phyloP scores from a whole-genome alignment of 2,329 filamentous ascomycete species.

The Penicillium carneum region DNA sequence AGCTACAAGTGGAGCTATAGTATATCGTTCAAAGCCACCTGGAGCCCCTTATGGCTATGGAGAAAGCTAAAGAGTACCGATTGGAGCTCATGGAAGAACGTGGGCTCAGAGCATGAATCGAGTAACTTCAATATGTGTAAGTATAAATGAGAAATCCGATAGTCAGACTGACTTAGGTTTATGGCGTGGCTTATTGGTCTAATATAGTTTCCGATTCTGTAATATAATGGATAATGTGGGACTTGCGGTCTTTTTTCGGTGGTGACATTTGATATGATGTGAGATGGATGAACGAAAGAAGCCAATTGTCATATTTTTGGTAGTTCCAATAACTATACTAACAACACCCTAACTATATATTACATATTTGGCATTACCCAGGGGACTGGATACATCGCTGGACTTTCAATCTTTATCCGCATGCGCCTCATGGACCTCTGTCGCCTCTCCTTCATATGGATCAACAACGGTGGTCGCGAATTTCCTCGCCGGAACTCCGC shows the following conservation, averaged over 20 bases:
- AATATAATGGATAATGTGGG: neutral
- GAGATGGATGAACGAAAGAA: neutral
- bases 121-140: constrained; percentile 24
- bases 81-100: constrained; percentile 34
- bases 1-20: constrained; percentile 31
- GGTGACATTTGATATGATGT: too few relatives aligned
- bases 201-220: neutral
- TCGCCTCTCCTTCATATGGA: constrained; percentile 30
- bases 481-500: constrained; percentile 48
- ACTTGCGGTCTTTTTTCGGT: neutral
- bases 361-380: too few relatives aligned
- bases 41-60: constrained; percentile 39
- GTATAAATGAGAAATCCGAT: constrained; percentile 4
- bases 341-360: too few relatives aligned
- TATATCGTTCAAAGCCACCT: constrained; percentile 37
- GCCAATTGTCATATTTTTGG: neutral
- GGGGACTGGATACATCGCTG: neutral
- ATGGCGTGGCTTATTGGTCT: too few relatives aligned
- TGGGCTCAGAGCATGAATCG: constrained; percentile 9
- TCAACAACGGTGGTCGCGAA: constrained; percentile 48
- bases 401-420: constrained; percentile 7
- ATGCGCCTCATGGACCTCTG: constrained; percentile 6
- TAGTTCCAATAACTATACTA: too few relatives aligned
- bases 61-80: constrained; percentile 50
- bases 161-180: neutral